Evolutionary conservation across 2,329 filamentous ascomycete genomes (phyloP), one percentile per base, ranked within the genome.

Genomic region (Pseudodiploospora longispora): DNA sequence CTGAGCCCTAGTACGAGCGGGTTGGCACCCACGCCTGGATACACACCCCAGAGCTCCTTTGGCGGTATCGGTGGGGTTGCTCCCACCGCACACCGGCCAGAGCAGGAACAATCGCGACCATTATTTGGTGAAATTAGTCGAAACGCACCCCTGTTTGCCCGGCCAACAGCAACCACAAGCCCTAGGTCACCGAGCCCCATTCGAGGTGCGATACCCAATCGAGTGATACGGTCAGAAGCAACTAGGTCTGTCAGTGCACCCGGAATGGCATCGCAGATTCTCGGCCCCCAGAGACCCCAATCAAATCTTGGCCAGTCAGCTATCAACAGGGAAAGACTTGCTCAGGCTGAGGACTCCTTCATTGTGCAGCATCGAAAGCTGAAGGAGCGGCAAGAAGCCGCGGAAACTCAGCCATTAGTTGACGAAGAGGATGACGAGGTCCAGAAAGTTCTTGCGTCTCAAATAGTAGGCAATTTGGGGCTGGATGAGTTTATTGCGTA

Each of bases 141-240:
- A 34, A 71, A 67, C 35, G 70, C 68, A 12, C 75, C 77, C 7
- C 50, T 74, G 27, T 76, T 85, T 44, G 67, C 77, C 7, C 76
- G 75, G 31, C 68, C 76, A 27, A 70, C 62, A 31, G 67, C 66
- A 19, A 67, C 70, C 12, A 9, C 42, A n/a, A 82, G 77, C 51
- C 82, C 84, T 38, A 78, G 83, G 32, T 87, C 85, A 7, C 84
- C 85, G 2, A 89, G 85, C 51, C 85, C 85, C 1, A 66, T 86
- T 28, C 78, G 83, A 31, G 69, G 72, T 42, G 72, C 76, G 35
- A 63, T 80, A 30, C 77, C 79, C 30, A 61, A 67, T 47, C 69
- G 72, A 52, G 54, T 75, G 29, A 53, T 71, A 5, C 63, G 71
- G 42, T 64, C 69, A 27, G 78, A 82, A 30, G 61, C 68, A 2